Evolutionary conservation across 2,329 filamentous ascomycete genomes (phyloP).

Genomic region (Beauveria brongniartii): DNA sequence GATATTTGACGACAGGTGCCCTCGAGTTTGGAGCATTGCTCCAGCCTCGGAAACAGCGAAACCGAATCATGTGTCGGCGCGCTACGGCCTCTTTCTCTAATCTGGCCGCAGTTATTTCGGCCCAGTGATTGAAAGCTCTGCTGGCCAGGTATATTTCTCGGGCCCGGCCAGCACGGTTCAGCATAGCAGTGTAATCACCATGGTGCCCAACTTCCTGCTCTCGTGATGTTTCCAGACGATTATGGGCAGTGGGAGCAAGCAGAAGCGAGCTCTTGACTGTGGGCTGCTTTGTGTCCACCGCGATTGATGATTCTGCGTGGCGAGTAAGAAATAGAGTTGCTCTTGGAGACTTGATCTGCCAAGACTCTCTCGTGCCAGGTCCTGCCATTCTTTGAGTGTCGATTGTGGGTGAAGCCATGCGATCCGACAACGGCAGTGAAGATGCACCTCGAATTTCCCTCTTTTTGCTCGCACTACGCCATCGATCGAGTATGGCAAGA

Average conservation of each 20-base stretch:
- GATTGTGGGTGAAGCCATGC: neutral
- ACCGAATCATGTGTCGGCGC: slow-evolving; percentile 60
- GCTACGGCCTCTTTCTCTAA: slow-evolving; percentile 59
- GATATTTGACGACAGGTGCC: slow-evolving; percentile 21
- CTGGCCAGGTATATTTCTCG: slow-evolving; percentile 53
- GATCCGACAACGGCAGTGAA: neutral
- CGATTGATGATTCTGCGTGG: neutral
- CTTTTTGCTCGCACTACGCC: slow-evolving; percentile 12
- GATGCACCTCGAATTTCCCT: neutral
- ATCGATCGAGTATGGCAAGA: slow-evolving; percentile 15
- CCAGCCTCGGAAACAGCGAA: slow-evolving; percentile 32
- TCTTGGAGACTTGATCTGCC: neutral
- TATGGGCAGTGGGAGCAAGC: neutral
- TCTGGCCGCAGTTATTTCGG: slow-evolving; percentile 54
- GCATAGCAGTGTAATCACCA: slow-evolving; percentile 9
- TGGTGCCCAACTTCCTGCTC: slow-evolving; percentile 2
- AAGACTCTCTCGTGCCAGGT: neutral
- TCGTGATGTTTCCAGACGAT: neutral
- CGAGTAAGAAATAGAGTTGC: neutral
- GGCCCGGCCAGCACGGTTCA: slow-evolving; percentile 50
- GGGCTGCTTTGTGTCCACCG: neutral
- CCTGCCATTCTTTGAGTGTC: neutral
- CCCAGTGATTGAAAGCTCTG: slow-evolving; percentile 47
- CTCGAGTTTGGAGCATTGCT: slow-evolving; percentile 24
- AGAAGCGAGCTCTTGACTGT: neutral